These are phyloP conservation scores for Podila epigama DNA, from an alignment of 192 early-diverging fungal species.

Conservation along the genomic window DNA sequence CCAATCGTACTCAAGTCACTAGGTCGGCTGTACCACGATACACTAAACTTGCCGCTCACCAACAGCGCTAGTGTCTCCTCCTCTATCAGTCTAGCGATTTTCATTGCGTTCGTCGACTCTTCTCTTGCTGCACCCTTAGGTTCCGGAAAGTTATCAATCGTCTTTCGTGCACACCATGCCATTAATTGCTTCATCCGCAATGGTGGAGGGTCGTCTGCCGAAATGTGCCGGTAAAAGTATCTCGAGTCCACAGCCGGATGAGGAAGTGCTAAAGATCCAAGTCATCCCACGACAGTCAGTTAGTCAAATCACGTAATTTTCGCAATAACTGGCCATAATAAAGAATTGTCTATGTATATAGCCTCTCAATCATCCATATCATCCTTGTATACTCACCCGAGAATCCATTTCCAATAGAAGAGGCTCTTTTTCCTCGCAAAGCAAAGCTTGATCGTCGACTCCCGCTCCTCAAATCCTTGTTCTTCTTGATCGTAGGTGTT, in stretches of 20 bases:
- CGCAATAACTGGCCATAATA: no score
- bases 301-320: no score
- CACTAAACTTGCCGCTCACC: conserved; percentile 12
- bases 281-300: no score
- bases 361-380: no score
- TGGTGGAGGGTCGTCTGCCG: conserved; percentile 33
- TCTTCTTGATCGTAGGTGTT: conserved; percentile 41
- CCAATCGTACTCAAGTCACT: conserved; percentile 8
- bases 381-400: background rate
- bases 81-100: conserved; percentile 32
- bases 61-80: conserved; percentile 25
- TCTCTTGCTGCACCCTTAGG: background rate
- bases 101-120: conserved; percentile 15
- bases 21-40: conserved; percentile 42
- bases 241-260: conserved; percentile 41
- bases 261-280: conserved; percentile 34
- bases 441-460: conserved; percentile 37
- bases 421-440: conserved; percentile 36
- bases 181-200: conserved; percentile 44
- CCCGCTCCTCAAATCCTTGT: conserved; percentile 33
- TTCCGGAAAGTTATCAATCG: conserved; percentile 16
- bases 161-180: conserved; percentile 38
- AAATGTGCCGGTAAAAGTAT: conserved; percentile 38
- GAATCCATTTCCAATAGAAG: conserved; percentile 43
- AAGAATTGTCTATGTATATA: no score